These are phyloP conservation scores for Didymella segeticola DNA, from an alignment of 2,329 filamentous ascomycete species.

Conservation along the genomic window DNA sequence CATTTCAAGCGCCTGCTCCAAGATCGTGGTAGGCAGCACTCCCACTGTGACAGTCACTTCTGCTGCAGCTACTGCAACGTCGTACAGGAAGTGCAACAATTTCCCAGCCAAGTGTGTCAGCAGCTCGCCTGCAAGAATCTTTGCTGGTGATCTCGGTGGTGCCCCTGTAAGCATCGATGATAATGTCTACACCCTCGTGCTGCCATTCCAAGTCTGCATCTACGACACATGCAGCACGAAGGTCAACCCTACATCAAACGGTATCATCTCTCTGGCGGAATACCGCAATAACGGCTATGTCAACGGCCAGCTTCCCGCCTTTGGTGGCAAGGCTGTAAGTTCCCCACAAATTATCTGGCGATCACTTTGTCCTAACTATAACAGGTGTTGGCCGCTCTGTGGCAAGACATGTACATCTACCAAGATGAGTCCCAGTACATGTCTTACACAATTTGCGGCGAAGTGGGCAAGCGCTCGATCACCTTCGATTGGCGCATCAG, in stretches of 20 bases:
- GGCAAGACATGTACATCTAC: constrained; percentile 1
- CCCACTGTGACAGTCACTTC: not conserved
- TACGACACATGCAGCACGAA: constrained; percentile 4
- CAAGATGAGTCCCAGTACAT: not conserved
- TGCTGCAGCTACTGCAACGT: not conserved
- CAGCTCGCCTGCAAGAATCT: not conserved
- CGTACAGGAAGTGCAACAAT: not conserved
- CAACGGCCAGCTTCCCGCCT: not conserved
- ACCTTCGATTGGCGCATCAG: constrained; percentile 5
- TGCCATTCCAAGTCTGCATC: constrained; percentile 6
- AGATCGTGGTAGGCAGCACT: not conserved
- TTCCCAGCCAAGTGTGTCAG: not conserved
- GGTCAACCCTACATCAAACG: not conserved
- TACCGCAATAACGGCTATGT: not conserved
- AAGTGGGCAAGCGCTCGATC: not conserved
- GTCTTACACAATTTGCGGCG: not conserved
- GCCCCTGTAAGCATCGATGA: not conserved
- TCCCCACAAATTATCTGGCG: not conserved
- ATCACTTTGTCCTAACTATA: not conserved
- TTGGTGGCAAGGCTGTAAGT: not conserved
- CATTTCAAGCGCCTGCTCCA: not conserved
- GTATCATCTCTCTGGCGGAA: not conserved
- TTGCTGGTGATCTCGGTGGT: not conserved
- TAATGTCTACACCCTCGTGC: not conserved
- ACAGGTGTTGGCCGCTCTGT: not conserved